Evolutionary conservation across 78 protist genomes (phyloP).

Genomic region (Planoprotostelium fungivorum): DNA sequence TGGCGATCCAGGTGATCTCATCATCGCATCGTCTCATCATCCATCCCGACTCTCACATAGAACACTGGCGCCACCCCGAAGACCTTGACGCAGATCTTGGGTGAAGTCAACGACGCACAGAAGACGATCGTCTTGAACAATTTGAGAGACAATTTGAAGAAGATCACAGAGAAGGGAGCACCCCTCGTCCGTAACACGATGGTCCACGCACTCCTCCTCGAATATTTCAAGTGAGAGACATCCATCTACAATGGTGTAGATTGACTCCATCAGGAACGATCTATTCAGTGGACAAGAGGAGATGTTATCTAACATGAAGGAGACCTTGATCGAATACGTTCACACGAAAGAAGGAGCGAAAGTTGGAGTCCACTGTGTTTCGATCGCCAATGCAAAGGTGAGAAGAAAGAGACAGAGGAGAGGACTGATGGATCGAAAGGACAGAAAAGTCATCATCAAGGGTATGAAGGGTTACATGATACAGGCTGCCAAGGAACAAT

Average conservation of each 20-base stretch:
- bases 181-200: constrained; percentile 14
- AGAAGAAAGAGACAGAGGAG: too few relatives aligned
- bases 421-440: background rate
- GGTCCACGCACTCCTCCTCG: constrained; percentile 20
- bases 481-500: constrained; percentile 32
- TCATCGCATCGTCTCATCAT: too few relatives aligned
- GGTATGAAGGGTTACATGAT: constrained; percentile 45
- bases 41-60: too few relatives aligned
- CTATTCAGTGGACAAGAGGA: background rate
- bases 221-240: constrained; percentile 7
- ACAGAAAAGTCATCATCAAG: constrained; percentile 51
- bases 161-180: constrained; percentile 32
- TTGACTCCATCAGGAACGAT: background rate
- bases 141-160: constrained; percentile 9
- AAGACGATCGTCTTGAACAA: constrained; percentile 13
- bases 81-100: constrained; percentile 16
- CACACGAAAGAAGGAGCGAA: constrained; percentile 65
- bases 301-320: constrained; percentile 23
- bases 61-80: background rate
- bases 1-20: background rate
- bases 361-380: constrained; percentile 17
- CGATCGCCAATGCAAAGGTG: constrained; percentile 33
- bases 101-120: constrained; percentile 18
- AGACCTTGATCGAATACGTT: constrained; percentile 41
- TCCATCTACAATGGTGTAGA: too few relatives aligned